phyloP scores from a whole-genome alignment of 1,284 basidiomycete genomes.

The Fistulina hepatica region DNA sequence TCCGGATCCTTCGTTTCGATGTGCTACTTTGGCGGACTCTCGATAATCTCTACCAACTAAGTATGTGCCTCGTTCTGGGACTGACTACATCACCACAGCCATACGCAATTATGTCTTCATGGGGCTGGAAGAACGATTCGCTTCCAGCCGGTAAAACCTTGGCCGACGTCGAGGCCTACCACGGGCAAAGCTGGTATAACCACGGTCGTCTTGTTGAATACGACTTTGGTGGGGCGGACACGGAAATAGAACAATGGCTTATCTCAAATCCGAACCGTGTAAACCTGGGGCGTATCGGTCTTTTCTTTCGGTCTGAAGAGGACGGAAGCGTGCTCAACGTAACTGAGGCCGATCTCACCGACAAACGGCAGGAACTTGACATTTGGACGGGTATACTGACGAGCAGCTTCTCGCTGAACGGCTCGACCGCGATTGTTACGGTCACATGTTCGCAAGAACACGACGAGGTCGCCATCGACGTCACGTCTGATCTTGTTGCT shows the following conservation, averaged over 20 bases:
- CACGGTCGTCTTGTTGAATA: slow-evolving; percentile 41
- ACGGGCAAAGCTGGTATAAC: slow-evolving; percentile 38
- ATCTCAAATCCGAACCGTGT: slow-evolving; percentile 48
- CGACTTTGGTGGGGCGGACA: slow-evolving; percentile 36
- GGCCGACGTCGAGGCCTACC: slow-evolving; percentile 36
- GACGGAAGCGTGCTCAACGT: slow-evolving; percentile 23
- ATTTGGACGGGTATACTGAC: slow-evolving; percentile 44
- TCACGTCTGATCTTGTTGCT: slow-evolving; percentile 32
- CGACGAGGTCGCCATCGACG: slow-evolving; percentile 30
- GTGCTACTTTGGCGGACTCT: too few relatives aligned
- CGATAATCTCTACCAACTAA: too few relatives aligned
- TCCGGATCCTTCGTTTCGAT: too few relatives aligned
- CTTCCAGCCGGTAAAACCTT: slow-evolving; percentile 33
- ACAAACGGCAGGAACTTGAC: slow-evolving; percentile 34
- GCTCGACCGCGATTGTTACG: slow-evolving; percentile 27
- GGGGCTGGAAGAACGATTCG: slow-evolving; percentile 55
- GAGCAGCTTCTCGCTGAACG: slow-evolving; percentile 33
- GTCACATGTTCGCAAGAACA: slow-evolving; percentile 31
- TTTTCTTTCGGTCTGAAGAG: slow-evolving; percentile 29
- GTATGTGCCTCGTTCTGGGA: too few relatives aligned
- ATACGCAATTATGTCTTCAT: slow-evolving; percentile 45
- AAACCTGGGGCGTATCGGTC: slow-evolving; percentile 40
- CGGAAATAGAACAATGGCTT: slow-evolving; percentile 43
- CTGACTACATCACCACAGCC: too few relatives aligned
- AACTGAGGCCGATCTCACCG: slow-evolving; percentile 29